Evolutionary conservation across 257 asterid genomes (phyloP).

Genomic region (Nicotiana paniculata): DNA sequence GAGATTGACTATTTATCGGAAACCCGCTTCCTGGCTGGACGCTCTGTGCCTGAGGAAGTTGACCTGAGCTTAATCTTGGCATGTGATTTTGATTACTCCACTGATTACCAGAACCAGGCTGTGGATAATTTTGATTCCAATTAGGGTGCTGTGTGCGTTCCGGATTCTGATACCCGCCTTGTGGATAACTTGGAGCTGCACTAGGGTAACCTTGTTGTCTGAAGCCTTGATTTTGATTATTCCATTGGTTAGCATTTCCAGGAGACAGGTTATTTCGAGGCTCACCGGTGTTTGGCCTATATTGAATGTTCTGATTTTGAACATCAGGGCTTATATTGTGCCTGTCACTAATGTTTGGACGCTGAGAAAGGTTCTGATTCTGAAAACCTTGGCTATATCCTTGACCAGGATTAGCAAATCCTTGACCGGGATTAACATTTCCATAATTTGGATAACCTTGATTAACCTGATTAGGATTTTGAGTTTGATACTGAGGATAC

Average conservation of each 20-base stretch:
- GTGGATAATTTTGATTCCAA: constrained; percentile 28
- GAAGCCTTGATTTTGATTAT: constrained; percentile 33
- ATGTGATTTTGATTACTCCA: constrained; percentile 24
- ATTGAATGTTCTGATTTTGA: constrained; percentile 29
- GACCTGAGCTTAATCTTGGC: constrained; percentile 1
- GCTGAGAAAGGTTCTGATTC: background rate
- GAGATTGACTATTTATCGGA: constrained; percentile 26
- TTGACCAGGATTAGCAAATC: background rate
- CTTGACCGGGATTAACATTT: constrained; percentile 19
- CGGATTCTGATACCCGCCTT: constrained; percentile 42
- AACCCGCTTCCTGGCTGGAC: background rate
- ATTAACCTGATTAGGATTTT: constrained; percentile 22
- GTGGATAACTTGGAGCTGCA: constrained; percentile 30
- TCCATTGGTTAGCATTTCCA: constrained; percentile 31
- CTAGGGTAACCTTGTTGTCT: constrained; percentile 22
- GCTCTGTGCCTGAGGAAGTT: background rate
- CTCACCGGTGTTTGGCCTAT: constrained; percentile 19
- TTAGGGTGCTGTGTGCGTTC: constrained; percentile 21
- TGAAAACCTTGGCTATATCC: background rate
- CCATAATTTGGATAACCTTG: constrained; percentile 36
- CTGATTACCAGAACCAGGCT: constrained; percentile 25
- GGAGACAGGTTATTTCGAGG: constrained; percentile 25
- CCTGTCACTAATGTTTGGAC: background rate
- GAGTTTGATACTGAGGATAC: constrained; percentile 29
- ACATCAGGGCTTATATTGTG: constrained; percentile 17